phyloP scores from a whole-genome alignment of 2,329 filamentous ascomycete genomes.

The Aspergillus fijiensis region DNA sequence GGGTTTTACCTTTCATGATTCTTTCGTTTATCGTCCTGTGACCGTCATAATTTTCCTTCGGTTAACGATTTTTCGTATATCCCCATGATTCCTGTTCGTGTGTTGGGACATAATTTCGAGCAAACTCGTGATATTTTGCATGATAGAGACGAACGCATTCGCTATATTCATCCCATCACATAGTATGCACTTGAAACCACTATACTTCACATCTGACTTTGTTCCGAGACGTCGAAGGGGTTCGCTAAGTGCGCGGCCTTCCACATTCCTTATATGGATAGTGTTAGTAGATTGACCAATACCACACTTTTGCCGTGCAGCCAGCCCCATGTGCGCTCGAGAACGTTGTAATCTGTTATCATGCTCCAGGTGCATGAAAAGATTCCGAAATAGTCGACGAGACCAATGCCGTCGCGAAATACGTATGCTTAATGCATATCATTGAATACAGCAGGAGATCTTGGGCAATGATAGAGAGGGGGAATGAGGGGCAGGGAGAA shows the following conservation, averaged over 20 bases:
- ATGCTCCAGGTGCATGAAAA: not conserved
- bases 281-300: not conserved
- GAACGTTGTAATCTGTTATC: not conserved
- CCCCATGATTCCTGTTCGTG: slow-evolving; percentile 1
- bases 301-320: too few relatives aligned
- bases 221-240: not conserved
- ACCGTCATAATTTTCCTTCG: not conserved
- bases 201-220: not conserved
- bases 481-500: not conserved
- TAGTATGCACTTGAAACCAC: not conserved
- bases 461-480: not conserved
- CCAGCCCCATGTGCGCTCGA: not conserved
- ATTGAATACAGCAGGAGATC: not conserved
- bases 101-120: not conserved
- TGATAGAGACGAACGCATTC: slow-evolving; percentile 3
- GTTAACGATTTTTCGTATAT: not conserved
- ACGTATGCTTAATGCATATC: not conserved
- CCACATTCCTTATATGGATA: not conserved
- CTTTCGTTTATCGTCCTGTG: not conserved
- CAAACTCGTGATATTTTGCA: slow-evolving; percentile 1
- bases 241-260: not conserved
- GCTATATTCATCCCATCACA: not conserved
- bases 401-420: not conserved
- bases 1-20: not conserved
- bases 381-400: not conserved